A percentile compares a stretch with the other conserved stretches of the same genome.
phyloP scores from a whole-genome alignment of 2,329 filamentous ascomycete species.

The Claviceps cyperi region DNA sequence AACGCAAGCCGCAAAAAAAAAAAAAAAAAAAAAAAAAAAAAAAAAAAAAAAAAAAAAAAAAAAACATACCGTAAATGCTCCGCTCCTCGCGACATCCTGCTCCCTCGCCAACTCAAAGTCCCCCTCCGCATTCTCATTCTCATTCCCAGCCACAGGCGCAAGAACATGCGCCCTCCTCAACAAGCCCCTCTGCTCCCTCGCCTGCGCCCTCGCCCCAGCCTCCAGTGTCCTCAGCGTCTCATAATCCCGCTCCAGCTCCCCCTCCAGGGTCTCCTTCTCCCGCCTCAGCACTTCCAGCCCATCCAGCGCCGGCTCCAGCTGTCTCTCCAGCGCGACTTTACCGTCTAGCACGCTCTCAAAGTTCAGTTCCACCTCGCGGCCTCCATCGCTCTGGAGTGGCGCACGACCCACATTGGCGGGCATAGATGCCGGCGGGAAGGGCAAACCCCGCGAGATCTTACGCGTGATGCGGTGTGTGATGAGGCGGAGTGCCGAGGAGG shows the following conservation, averaged over 20 bases:
- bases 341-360: conserved; percentile 50
- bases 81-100: neutral
- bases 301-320: conserved; percentile 48
- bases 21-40: too few species aligned
- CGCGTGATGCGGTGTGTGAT: conserved; percentile 40
- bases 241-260: conserved; percentile 41
- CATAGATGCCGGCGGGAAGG: conserved; percentile 45
- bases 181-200: conserved; percentile 33
- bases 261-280: conserved; percentile 43
- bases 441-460: conserved; percentile 44
- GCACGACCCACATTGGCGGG: conserved; percentile 7
- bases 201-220: conserved; percentile 40
- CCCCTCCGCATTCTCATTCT: conserved; percentile 3
- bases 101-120: conserved; percentile 3
- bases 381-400: conserved; percentile 19
- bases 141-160: conserved; percentile 23
- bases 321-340: conserved; percentile 39
- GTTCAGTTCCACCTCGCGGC: conserved; percentile 45
- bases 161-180: conserved; percentile 35
- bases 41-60: neutral
- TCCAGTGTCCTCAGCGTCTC: conserved; percentile 35
- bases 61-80: conserved; percentile 9
- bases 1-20: too few species aligned
- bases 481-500: conserved; percentile 38
- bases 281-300: conserved; percentile 43